Percentiles rank a stretch among this genome's conserved stretches.
Conservation (phyloP, 2,329 filamentous ascomycete species). For the Cordyceps farinosa region DNA sequence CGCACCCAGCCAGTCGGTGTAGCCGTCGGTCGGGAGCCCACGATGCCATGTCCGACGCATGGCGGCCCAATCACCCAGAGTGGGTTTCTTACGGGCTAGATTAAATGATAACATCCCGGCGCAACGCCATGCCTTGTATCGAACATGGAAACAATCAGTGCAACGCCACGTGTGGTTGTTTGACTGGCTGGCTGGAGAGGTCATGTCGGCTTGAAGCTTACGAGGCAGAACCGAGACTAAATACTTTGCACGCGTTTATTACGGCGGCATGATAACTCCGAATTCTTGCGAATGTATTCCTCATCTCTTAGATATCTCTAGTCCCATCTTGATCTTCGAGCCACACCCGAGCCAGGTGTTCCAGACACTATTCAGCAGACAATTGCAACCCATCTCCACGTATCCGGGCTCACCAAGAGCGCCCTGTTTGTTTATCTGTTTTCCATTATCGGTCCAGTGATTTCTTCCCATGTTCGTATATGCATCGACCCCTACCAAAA, state of each 20-base stretch:
- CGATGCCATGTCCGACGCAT: not conserved
- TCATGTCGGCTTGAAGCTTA: no score
- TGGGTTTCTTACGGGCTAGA: not conserved
- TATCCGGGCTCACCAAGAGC: not conserved
- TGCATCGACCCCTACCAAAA: not conserved
- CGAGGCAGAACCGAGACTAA: no score
- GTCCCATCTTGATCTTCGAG: not conserved
- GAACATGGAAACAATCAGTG: not conserved
- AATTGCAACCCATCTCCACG: not conserved
- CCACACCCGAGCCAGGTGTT: not conserved
- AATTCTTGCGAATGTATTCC: not conserved
- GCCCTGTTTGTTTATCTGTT: not conserved
- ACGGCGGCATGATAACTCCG: not conserved
- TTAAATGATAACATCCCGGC: no score
- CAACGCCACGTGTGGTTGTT: no score
- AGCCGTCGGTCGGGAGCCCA: not conserved
- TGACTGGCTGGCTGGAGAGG: no score
- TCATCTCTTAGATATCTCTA: not conserved
- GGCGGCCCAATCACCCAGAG: not conserved
- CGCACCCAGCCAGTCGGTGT: not conserved
- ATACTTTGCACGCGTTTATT: not conserved
- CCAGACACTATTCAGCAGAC: not conserved
- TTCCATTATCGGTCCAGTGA: not conserved
- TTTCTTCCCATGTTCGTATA: not conserved
- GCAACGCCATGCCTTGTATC: not conserved